A percentile compares a stretch with the other conserved stretches of the same genome.
These are phyloP conservation scores for Penicillium janthinellum DNA, from an alignment of 2,329 filamentous ascomycete species.

Conservation along the genomic window DNA sequence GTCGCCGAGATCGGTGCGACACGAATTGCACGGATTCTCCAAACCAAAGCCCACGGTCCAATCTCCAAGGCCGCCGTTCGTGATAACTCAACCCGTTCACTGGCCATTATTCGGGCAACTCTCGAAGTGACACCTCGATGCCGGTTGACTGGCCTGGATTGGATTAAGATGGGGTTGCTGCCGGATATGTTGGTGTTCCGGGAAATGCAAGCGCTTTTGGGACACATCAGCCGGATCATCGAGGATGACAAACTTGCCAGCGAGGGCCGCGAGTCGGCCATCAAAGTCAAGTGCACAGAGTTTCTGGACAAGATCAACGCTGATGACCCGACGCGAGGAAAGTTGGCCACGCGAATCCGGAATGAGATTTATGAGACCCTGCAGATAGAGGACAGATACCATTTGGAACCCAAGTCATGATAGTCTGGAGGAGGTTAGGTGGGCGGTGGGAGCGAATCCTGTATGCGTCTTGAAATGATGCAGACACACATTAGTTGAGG, in stretches of 20 bases:
- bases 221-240: neutral
- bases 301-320: neutral
- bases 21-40: slow-evolving; percentile 28
- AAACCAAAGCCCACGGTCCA: slow-evolving; percentile 21
- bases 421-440: too few species aligned
- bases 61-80: slow-evolving; percentile 8
- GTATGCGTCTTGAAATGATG: neutral
- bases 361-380: neutral
- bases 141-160: slow-evolving; percentile 25
- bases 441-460: neutral
- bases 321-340: neutral
- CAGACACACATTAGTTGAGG: too few species aligned
- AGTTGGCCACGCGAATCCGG: neutral
- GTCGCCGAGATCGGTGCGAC: slow-evolving; percentile 34
- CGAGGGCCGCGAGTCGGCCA: neutral
- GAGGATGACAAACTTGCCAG: neutral
- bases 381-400: neutral
- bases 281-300: neutral
- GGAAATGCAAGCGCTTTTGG: slow-evolving; percentile 26
- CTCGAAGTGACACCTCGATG: slow-evolving; percentile 18
- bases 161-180: slow-evolving; percentile 27
- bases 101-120: slow-evolving; percentile 26
- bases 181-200: slow-evolving; percentile 23
- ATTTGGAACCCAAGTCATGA: neutral
- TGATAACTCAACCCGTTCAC: slow-evolving; percentile 17